A percentile compares a stretch with the other conserved stretches of the same genome.
Evolutionary conservation across 2,329 filamentous ascomycete genomes (phyloP).

Genomic region (Aspergillus costaricaensis): DNA sequence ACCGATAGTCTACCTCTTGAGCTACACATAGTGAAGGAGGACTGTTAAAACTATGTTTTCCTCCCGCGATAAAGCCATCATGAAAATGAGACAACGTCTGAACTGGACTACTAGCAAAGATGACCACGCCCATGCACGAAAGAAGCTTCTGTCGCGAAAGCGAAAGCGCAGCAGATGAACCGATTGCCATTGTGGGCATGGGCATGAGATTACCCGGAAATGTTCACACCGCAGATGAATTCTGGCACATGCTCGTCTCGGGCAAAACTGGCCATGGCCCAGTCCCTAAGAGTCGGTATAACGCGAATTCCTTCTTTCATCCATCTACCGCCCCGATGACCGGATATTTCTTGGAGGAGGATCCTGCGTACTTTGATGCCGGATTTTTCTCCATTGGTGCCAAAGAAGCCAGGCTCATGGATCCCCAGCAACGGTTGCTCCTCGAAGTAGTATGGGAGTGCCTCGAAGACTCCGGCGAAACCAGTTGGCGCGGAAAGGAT

Average conservation of each 20-base stretch:
- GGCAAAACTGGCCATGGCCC: neutral
- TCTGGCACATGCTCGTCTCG: neutral
- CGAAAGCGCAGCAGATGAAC: neutral
- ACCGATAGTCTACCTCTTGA: too few species aligned
- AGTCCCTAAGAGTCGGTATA: conserved; percentile 25
- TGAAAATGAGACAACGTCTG: too few species aligned
- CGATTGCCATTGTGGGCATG: neutral
- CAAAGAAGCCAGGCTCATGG: conserved; percentile 23
- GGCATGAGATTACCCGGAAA: neutral
- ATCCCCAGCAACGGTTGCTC: conserved; percentile 37
- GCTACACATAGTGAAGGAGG: too few species aligned
- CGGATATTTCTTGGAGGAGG: conserved; percentile 33
- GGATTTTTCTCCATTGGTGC: conserved; percentile 22
- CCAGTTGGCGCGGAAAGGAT: conserved; percentile 31
- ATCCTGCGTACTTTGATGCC: conserved; percentile 28
- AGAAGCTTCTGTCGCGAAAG: too few species aligned
- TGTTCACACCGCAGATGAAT: neutral
- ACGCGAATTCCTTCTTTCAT: conserved; percentile 26
- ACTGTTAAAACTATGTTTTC: too few species aligned
- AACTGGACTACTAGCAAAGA: too few species aligned
- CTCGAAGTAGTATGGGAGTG: conserved; percentile 37
- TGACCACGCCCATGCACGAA: too few species aligned
- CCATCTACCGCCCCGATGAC: neutral
- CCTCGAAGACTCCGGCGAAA: conserved; percentile 32
- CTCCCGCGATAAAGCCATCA: too few species aligned